phyloP scores from a whole-genome alignment of 148 eudicot genomes.

The Rhododendron molle region DNA sequence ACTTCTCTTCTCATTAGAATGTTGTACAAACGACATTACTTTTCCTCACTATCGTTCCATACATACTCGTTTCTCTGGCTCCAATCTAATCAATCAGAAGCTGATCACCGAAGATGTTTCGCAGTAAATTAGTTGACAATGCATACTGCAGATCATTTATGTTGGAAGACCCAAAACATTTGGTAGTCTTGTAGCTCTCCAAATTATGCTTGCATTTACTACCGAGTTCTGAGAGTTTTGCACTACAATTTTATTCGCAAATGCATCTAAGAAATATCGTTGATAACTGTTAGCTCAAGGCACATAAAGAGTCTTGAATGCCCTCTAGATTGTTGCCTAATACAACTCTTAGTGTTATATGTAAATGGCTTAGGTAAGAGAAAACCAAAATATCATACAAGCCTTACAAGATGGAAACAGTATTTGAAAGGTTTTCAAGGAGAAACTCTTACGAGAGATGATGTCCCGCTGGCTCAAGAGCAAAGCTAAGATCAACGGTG shows the following conservation, averaged over 20 bases:
- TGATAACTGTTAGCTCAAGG: background rate
- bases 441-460: slow-evolving; percentile 46
- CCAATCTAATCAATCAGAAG: background rate
- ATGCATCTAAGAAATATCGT: background rate
- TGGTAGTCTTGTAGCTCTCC: background rate
- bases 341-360: background rate
- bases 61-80: background rate
- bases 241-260: background rate
- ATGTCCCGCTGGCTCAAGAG: slow-evolving; percentile 59
- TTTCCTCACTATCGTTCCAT: background rate
- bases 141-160: background rate
- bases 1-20: background rate
- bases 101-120: background rate
- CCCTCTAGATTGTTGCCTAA: background rate
- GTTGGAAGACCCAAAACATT: slow-evolving; percentile 1
- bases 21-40: background rate
- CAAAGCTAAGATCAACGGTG: slow-evolving; percentile 47
- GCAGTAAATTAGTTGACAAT: background rate
- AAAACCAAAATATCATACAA: background rate
- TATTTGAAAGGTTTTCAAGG: background rate
- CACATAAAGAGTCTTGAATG: background rate
- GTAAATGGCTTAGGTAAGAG: background rate
- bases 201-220: background rate
- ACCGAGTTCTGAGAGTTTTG: background rate
- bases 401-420: background rate